These are phyloP conservation scores for Fusarium sp. DNA, from an alignment of 2,329 filamentous ascomycete species.

Conservation along the genomic window DNA sequence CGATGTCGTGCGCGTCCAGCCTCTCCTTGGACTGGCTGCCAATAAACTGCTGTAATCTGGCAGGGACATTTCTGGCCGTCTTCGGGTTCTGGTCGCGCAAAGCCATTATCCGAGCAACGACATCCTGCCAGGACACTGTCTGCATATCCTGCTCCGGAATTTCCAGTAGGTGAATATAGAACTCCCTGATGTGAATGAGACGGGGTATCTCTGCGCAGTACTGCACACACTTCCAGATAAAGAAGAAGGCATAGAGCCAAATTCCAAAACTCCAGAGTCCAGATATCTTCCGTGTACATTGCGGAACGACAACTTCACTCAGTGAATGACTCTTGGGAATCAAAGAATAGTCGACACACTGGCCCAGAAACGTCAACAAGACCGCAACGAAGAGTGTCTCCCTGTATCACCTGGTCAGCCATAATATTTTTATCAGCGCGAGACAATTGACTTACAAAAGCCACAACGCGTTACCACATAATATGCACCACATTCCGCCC, in stretches of 20 bases:
- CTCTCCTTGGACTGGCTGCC: constrained; percentile 91
- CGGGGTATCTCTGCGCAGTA: constrained; percentile 76
- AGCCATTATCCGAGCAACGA: constrained; percentile 84
- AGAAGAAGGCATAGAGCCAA: constrained; percentile 86
- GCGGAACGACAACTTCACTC: constrained; percentile 66
- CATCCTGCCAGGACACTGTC: constrained; percentile 91
- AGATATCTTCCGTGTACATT: constrained; percentile 80
- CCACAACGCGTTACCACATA: constrained; percentile 74
- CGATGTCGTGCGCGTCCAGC: constrained; percentile 95
- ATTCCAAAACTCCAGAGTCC: constrained; percentile 77
- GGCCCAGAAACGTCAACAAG: constrained; percentile 82
- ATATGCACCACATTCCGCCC: constrained; percentile 84
- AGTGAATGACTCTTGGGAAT: constrained; percentile 70
- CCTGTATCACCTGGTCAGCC: constrained; percentile 50
- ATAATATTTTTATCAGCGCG: too few relatives aligned
- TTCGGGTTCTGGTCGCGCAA: constrained; percentile 86
- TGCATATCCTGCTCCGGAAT: constrained; percentile 88
- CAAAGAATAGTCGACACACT: constrained; percentile 82
- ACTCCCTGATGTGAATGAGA: constrained; percentile 80
- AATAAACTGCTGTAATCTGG: constrained; percentile 63
- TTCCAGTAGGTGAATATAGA: constrained; percentile 81
- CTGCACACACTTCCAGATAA: constrained; percentile 79
- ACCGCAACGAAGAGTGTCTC: constrained; percentile 83
- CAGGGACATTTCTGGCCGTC: constrained; percentile 67
- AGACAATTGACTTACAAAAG: constrained; percentile 65